phyloP scores from a whole-genome alignment of 1,139 yeast genomes.

The Hyphopichia burtonii region DNA sequence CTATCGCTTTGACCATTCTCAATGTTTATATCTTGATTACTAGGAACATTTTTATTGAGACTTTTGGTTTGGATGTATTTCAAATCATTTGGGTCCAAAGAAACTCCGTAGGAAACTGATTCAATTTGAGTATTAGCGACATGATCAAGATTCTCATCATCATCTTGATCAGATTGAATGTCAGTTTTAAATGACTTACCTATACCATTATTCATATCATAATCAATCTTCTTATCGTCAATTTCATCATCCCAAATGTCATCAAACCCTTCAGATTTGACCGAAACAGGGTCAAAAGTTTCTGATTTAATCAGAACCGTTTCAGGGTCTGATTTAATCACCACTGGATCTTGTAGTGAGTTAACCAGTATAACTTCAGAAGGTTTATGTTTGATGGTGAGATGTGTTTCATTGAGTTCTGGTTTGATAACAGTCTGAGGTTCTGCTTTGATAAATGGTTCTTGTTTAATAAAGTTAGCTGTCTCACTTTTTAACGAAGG shows the following conservation, averaged over 20 bases:
- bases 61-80: background rate
- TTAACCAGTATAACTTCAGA: conserved; percentile 2
- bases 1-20: background rate
- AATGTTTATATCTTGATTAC: too few relatives aligned
- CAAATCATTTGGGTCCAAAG: conserved; percentile 3
- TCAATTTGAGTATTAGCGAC: conserved; percentile 2
- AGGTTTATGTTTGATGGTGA: background rate
- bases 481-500: too few relatives aligned
- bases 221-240: background rate
- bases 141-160: conserved; percentile 1
- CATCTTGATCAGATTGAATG: background rate
- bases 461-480: too few relatives aligned
- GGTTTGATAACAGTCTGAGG: background rate
- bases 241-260: conserved; percentile 1
- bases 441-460: background rate
- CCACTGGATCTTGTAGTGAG: background rate
- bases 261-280: background rate
- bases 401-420: background rate
- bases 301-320: background rate
- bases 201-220: background rate
- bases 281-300: background rate
- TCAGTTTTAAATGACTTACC: background rate
- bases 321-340: conserved; percentile 1
- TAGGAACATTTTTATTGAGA: background rate
- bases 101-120: conserved; percentile 3